Percentiles rank a stretch among this genome's conserved stretches.
phyloP scores from a whole-genome alignment of 2,329 filamentous ascomycete genomes.

The Penicillium sp. region DNA sequence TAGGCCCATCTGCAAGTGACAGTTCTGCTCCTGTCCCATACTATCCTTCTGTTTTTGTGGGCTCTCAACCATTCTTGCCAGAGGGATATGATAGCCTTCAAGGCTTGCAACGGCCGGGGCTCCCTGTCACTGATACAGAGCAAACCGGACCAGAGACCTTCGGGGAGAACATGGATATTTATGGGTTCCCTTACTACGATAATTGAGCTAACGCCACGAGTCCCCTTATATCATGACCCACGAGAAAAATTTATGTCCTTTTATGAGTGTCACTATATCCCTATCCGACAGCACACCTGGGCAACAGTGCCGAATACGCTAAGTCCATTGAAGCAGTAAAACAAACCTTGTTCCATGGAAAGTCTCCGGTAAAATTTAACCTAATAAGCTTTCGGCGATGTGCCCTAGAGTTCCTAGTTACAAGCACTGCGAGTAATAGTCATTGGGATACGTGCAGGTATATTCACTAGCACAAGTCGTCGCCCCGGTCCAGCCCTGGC shows the following conservation, averaged over 20 bases:
- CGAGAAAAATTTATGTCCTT: background rate
- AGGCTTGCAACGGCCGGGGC: conserved; percentile 5
- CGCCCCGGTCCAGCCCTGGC: conserved; percentile 26
- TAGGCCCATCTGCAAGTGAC: background rate
- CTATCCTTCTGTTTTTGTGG: conserved; percentile 10
- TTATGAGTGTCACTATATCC: background rate
- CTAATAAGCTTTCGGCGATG: too few relatives aligned
- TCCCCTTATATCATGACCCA: conserved; percentile 5
- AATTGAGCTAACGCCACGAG: conserved; percentile 17
- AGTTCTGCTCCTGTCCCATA: conserved; percentile 6
- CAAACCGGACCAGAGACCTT: conserved; percentile 11
- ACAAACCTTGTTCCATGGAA: too few relatives aligned
- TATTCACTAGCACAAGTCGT: conserved; percentile 28
- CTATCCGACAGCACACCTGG: background rate
- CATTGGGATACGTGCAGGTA: too few relatives aligned
- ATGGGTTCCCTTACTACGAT: conserved; percentile 26
- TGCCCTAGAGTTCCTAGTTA: too few relatives aligned
- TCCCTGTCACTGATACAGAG: conserved; percentile 7
- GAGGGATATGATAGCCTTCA: conserved; percentile 8
- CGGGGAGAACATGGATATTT: conserved; percentile 16
- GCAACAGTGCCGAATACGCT: too few relatives aligned
- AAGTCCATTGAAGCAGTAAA: too few relatives aligned
- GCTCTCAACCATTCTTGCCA: conserved; percentile 9
- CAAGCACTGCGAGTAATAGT: too few relatives aligned
- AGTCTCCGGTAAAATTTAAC: too few relatives aligned